Conservation (phyloP, 805 yeast species). For the Vanderwaltozyma polyspora region DNA sequence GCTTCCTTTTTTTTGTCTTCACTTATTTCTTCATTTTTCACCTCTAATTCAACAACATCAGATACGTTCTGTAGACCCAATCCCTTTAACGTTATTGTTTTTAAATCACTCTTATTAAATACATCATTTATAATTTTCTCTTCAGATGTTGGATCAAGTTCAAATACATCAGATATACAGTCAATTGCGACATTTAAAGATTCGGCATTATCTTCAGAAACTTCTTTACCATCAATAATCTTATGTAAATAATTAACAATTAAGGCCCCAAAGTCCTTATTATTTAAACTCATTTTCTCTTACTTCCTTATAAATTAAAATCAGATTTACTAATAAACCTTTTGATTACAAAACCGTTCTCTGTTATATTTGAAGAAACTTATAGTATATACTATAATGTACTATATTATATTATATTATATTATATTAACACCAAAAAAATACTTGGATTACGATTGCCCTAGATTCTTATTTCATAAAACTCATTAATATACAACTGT, state of each 20-base stretch:
- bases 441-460: no score
- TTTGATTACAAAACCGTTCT: no score
- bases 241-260: constrained; percentile 59
- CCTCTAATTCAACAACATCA: constrained; percentile 5
- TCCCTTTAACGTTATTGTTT: constrained; percentile 9
- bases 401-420: no score
- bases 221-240: constrained; percentile 45
- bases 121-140: neutral
- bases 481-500: no score
- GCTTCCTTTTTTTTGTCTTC: constrained; percentile 53
- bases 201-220: constrained; percentile 70
- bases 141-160: constrained; percentile 43
- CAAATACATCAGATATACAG: constrained; percentile 79
- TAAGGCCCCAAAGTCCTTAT: constrained; percentile 49
- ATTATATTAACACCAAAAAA: no score
- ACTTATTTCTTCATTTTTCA: constrained; percentile 22
- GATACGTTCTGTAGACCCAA: constrained; percentile 11
- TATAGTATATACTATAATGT: no score
- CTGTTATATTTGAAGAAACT: no score
- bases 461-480: no score
- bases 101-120: neutral
- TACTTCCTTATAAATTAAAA: no score
- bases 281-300: neutral
- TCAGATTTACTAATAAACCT: no score
- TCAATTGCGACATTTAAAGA: constrained; percentile 87